Percentiles rank a stretch among this genome's conserved stretches.
Evolutionary conservation across 169 alveolate species (phyloP).

Genomic region (Plasmodium sp.): DNA sequence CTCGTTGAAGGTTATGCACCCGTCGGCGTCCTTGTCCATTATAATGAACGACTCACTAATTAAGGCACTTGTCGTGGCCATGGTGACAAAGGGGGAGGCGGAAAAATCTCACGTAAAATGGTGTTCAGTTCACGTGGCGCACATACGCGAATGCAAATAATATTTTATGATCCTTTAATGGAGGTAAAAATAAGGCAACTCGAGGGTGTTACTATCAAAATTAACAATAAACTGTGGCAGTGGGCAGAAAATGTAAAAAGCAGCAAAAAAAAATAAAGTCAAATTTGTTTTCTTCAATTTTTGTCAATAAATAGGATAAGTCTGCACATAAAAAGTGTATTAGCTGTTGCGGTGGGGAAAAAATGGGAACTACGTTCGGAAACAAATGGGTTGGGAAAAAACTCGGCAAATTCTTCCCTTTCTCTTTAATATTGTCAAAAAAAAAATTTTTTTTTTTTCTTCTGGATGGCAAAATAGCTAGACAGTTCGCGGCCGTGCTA

Average conservation of each 20-base stretch:
- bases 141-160: not conserved
- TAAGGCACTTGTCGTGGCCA: slow-evolving; percentile 13
- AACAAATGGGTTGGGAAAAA: not conserved
- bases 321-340: not conserved
- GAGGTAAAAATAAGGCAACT: not conserved
- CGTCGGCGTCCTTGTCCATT: slow-evolving; percentile 33
- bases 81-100: not conserved
- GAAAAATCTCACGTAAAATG: not conserved
- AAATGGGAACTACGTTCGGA: not conserved
- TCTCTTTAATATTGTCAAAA: not conserved
- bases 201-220: not conserved
- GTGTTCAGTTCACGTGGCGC: not conserved
- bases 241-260: not conserved
- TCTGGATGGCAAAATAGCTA: not conserved
- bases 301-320: not conserved
- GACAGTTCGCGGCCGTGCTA: not conserved
- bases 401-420: not conserved
- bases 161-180: not conserved
- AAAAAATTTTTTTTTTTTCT: not conserved
- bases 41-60: slow-evolving; percentile 50
- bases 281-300: not conserved
- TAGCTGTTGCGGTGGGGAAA: not conserved
- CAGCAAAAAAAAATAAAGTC: not conserved
- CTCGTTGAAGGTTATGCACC: slow-evolving; percentile 6
- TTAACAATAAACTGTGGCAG: not conserved